A percentile compares a stretch with the other conserved stretches of the same genome.
These are phyloP conservation scores for Cryptosporidium ubiquitum DNA, from an alignment of 169 alveolate genomes.

Conservation along the genomic window DNA sequence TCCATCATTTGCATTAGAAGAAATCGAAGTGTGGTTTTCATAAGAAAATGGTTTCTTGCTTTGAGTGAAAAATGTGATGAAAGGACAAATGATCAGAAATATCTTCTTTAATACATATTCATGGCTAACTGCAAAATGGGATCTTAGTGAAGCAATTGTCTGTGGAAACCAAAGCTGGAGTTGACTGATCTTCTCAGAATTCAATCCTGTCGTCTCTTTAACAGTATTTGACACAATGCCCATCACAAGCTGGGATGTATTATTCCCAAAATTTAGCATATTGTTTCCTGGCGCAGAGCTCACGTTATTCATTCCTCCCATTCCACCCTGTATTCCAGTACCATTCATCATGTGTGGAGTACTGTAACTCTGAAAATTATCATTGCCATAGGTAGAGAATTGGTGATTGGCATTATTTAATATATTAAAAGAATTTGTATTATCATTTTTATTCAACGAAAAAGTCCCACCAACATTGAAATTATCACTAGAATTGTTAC, in stretches of 20 bases:
- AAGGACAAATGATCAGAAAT: conserved; percentile 39
- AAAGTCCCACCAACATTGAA: not conserved
- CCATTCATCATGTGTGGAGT: conserved; percentile 2
- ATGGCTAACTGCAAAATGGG: conserved; percentile 72
- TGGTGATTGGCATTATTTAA: conserved; percentile 1
- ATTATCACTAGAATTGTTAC: not conserved
- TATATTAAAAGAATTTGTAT: not conserved
- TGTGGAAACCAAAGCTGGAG: conserved; percentile 73
- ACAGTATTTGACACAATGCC: conserved; percentile 63
- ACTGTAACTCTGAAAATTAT: not conserved
- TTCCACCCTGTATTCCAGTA: not conserved
- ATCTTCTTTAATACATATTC: conserved; percentile 57
- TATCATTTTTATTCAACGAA: not conserved
- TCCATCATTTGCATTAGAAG: conserved; percentile 29
- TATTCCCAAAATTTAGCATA: conserved; percentile 8
- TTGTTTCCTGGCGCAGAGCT: not conserved
- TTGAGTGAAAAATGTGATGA: conserved; percentile 34
- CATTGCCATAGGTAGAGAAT: not conserved
- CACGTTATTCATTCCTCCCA: conserved; percentile 1
- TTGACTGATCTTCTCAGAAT: conserved; percentile 60
- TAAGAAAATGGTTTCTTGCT: conserved; percentile 26
- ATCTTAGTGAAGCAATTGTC: conserved; percentile 50
- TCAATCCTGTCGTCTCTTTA: conserved; percentile 68
- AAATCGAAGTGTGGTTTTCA: conserved; percentile 50
- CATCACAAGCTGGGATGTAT: conserved; percentile 65